Conservation (phyloP, 495 filamentous ascomycete genomes). For the Amniculicola lignicola region DNA sequence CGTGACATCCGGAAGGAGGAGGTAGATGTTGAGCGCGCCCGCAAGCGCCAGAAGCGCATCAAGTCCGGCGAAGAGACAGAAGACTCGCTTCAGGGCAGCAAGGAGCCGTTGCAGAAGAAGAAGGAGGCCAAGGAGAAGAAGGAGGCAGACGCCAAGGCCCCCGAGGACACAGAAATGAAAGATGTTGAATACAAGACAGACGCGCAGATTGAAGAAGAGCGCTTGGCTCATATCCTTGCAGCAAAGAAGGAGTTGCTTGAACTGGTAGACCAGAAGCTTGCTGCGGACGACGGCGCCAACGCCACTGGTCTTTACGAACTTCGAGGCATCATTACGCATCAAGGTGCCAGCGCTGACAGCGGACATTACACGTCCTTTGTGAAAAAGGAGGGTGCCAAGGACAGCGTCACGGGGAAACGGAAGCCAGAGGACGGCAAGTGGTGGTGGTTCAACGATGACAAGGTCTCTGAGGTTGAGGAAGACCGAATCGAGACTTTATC, state of each 20-base stretch:
- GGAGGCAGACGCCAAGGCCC: slow-evolving; percentile 42
- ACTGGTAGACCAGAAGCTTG: slow-evolving; percentile 66
- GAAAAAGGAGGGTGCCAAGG: slow-evolving; percentile 74
- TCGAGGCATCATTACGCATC: slow-evolving; percentile 92
- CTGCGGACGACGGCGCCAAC: slow-evolving; percentile 77
- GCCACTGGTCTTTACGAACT: slow-evolving; percentile 93
- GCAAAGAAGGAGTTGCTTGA: slow-evolving; percentile 81
- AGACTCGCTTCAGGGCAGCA: slow-evolving; percentile 40
- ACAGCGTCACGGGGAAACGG: slow-evolving; percentile 65
- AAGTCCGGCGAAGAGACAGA: slow-evolving; percentile 58
- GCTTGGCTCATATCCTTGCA: slow-evolving; percentile 63
- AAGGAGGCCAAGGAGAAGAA: slow-evolving; percentile 46
- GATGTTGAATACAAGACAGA: slow-evolving; percentile 85
- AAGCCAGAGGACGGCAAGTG: slow-evolving; percentile 85
- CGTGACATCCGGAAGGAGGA: slow-evolving; percentile 94
- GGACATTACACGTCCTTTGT: slow-evolving; percentile 97
- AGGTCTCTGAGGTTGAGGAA: slow-evolving; percentile 84
- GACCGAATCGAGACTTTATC: slow-evolving; percentile 89
- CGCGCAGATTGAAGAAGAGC: slow-evolving; percentile 84
- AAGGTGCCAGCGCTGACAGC: slow-evolving; percentile 93
- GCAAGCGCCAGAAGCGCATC: slow-evolving; percentile 80
- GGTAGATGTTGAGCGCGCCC: slow-evolving; percentile 79
- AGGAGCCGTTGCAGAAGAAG: slow-evolving; percentile 50
- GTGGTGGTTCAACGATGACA: slow-evolving; percentile 99
- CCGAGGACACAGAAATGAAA: slow-evolving; percentile 65